Conservation (phyloP, 805 yeast species). For the Pichia manshurica region DNA sequence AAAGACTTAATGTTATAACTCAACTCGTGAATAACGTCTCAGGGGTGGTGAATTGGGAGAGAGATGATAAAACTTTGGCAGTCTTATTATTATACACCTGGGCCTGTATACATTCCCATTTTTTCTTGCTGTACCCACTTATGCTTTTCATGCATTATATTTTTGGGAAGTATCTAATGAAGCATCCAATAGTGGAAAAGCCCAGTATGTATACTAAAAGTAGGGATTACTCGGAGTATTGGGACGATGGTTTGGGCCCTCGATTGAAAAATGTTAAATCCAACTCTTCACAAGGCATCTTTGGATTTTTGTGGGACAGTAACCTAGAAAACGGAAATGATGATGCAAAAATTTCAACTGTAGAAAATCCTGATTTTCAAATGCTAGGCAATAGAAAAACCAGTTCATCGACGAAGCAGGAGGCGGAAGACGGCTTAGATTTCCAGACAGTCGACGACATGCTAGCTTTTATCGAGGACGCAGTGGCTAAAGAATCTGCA, state of each 20-base stretch:
- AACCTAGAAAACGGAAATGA: conserved; percentile 16
- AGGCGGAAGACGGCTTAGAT: conserved; percentile 5
- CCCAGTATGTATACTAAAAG: conserved; percentile 35
- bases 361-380: not conserved
- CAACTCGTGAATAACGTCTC: not conserved
- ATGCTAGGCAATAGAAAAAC: too few relatives aligned
- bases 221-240: not conserved
- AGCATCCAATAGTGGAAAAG: conserved; percentile 53
- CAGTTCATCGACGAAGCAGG: too few relatives aligned
- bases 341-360: not conserved
- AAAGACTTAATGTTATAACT: conserved; percentile 47
- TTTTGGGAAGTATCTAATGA: conserved; percentile 61
- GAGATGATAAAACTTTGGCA: conserved; percentile 63
- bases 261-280: conserved; percentile 48
- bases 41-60: conserved; percentile 52
- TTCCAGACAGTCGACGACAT: conserved; percentile 7
- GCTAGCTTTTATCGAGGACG: not conserved
- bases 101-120: conserved; percentile 65
- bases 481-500: not conserved
- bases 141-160: conserved; percentile 51
- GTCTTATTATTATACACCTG: conserved; percentile 55
- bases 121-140: conserved; percentile 59
- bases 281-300: conserved; percentile 17
- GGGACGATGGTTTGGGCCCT: conserved; percentile 9
- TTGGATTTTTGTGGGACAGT: conserved; percentile 32